Percentiles rank a stretch among this genome's conserved stretches.
Conservation (phyloP, 2,329 filamentous ascomycete species). For the Stagonosporopsis vannaccii region DNA sequence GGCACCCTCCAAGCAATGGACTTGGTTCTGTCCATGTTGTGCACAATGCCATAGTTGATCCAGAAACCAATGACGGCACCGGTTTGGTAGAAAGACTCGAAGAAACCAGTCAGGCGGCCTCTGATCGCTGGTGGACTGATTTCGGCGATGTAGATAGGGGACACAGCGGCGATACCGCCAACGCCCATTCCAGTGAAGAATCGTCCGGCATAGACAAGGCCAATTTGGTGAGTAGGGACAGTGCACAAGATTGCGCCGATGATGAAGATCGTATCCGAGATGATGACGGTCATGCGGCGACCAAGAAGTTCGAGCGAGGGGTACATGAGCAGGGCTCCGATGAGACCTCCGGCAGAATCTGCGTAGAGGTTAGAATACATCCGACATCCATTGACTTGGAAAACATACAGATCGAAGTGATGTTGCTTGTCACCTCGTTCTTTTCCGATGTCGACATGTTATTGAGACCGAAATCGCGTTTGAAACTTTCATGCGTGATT, state of each 20-base stretch:
- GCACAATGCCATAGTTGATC: slow-evolving; percentile 55
- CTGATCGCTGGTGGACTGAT: slow-evolving; percentile 65
- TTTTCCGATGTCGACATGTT: slow-evolving; percentile 54
- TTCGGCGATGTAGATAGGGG: slow-evolving; percentile 68
- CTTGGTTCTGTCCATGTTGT: slow-evolving; percentile 54
- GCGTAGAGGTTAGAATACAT: neutral
- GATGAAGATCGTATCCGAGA: slow-evolving; percentile 56
- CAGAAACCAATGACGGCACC: slow-evolving; percentile 49
- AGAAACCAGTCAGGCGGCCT: slow-evolving; percentile 62
- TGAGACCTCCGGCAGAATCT: slow-evolving; percentile 60
- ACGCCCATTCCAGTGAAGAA: slow-evolving; percentile 50
- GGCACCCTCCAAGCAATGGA: slow-evolving; percentile 56
- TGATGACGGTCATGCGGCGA: slow-evolving; percentile 59
- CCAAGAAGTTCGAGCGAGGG: slow-evolving; percentile 56
- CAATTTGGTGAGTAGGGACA: slow-evolving; percentile 32
- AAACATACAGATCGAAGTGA: slow-evolving; percentile 53
- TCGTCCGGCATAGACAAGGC: slow-evolving; percentile 53
- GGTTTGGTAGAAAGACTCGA: slow-evolving; percentile 59
- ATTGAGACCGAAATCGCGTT: slow-evolving; percentile 70
- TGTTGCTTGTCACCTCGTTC: slow-evolving; percentile 55
- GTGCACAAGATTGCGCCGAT: slow-evolving; percentile 51
- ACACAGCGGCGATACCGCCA: slow-evolving; percentile 58
- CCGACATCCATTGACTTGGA: no score
- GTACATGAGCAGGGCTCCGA: slow-evolving; percentile 60
- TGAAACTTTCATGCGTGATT: slow-evolving; percentile 73